Evolutionary conservation across 108 stramenopile species (phyloP).

Genomic region (Schizochytrium sp.): DNA sequence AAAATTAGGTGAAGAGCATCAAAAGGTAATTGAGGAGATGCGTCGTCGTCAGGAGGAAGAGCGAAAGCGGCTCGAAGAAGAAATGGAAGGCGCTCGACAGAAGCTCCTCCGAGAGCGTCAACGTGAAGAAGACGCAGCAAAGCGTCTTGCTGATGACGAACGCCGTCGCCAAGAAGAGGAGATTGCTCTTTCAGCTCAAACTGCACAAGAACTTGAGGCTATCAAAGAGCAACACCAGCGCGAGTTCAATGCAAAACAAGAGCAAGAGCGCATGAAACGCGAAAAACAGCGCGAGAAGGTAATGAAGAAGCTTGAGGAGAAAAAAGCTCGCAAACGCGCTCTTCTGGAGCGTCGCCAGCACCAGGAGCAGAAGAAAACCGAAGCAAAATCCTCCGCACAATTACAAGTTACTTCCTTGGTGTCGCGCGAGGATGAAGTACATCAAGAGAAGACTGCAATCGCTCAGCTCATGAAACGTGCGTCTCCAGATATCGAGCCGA

Average conservation of each 20-base stretch:
- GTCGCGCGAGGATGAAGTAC: constrained; percentile 21
- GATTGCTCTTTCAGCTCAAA: constrained; percentile 30
- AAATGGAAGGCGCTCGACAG: constrained; percentile 32
- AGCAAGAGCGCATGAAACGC: neutral
- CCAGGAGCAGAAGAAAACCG: constrained; percentile 3
- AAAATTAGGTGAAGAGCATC: constrained; percentile 5
- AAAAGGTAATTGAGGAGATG: constrained; percentile 26
- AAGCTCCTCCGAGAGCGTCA: constrained; percentile 21
- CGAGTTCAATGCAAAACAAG: constrained; percentile 41
- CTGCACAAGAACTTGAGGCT: constrained; percentile 2
- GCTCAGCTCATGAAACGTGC: constrained; percentile 17
- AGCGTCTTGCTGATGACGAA: neutral
- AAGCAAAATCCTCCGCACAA: neutral
- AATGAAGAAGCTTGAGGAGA: constrained; percentile 58
- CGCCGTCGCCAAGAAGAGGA: neutral
- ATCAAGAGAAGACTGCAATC: constrained; percentile 20
- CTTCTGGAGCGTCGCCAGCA: constrained; percentile 22
- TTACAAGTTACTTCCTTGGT: neutral
- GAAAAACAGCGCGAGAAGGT: constrained; percentile 50
- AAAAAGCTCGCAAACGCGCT: constrained; percentile 23
- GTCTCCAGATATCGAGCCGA: neutral
- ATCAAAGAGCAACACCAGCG: constrained; percentile 60
- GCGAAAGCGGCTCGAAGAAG: constrained; percentile 50
- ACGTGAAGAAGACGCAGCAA: constrained; percentile 18
- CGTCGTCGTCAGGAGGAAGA: constrained; percentile 34